These are phyloP conservation scores for Apophysomyces elegans DNA, from an alignment of 371 early-diverging fungal genomes.

Conservation along the genomic window DNA sequence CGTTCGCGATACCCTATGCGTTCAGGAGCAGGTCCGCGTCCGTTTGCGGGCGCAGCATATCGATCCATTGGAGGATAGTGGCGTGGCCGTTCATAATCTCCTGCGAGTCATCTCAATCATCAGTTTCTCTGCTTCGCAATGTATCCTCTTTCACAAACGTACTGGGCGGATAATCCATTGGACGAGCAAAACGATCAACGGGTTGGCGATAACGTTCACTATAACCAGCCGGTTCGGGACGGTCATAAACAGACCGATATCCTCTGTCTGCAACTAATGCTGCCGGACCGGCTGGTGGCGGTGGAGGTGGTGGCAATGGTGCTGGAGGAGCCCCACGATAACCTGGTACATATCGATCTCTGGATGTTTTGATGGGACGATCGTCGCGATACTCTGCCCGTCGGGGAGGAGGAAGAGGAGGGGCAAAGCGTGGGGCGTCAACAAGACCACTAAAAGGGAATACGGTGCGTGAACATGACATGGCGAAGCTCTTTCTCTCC, in stretches of 20 bases:
- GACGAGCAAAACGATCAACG: conserved; percentile 7
- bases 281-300: conserved; percentile 2
- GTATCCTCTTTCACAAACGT: conserved; percentile 13
- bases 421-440: conserved; percentile 5
- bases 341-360: conserved; percentile 13
- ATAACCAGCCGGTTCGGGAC: neutral
- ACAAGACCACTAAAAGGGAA: conserved; percentile 13
- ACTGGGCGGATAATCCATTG: conserved; percentile 12
- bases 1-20: neutral
- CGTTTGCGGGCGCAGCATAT: neutral
- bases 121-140: conserved; percentile 1
- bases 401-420: neutral
- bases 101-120: conserved; percentile 10
- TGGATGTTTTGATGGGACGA: conserved; percentile 1
- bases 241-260: neutral
- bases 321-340: conserved; percentile 1
- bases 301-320: neutral
- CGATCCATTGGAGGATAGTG: conserved; percentile 3
- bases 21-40: conserved; percentile 5
- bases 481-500: conserved; percentile 6
- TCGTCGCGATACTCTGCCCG: conserved; percentile 13
- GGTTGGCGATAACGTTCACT: conserved; percentile 13
- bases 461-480: conserved; percentile 11
- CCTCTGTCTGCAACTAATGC: conserved; percentile 4
- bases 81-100: conserved; percentile 5